These are phyloP conservation scores for Debaryomyces fabryi DNA, from an alignment of 1,139 yeast species.

Conservation along the genomic window DNA sequence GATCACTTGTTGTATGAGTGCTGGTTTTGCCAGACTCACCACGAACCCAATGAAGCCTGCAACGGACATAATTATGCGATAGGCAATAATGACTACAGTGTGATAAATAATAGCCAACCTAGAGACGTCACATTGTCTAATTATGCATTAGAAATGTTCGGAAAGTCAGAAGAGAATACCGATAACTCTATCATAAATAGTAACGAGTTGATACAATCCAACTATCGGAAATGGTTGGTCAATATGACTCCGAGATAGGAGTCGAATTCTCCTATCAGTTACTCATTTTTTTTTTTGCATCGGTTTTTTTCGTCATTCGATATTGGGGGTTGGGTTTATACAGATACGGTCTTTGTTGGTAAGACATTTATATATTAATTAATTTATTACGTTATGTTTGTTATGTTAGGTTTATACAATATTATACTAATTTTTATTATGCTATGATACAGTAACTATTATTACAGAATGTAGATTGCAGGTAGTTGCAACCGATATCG, in stretches of 20 bases:
- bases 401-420: not conserved
- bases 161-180: not conserved
- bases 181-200: slow-evolving; percentile 13
- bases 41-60: slow-evolving; percentile 13
- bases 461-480: slow-evolving; percentile 3
- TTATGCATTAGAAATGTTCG: not conserved
- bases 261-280: not conserved
- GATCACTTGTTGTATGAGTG: slow-evolving; percentile 16
- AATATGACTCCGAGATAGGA: slow-evolving; percentile 18
- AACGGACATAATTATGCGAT: slow-evolving; percentile 7
- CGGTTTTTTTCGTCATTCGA: slow-evolving; percentile 5
- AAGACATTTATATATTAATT: slow-evolving; percentile 1
- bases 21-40: slow-evolving; percentile 14
- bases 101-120: not conserved
- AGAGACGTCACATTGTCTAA: not conserved
- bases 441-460: slow-evolving; percentile 5
- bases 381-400: slow-evolving; percentile 1
- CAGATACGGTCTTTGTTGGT: slow-evolving; percentile 2
- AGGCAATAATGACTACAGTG: not conserved
- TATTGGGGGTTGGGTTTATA: slow-evolving; percentile 1
- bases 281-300: not conserved
- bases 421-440: slow-evolving; percentile 3
- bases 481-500: not conserved
- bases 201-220: slow-evolving; percentile 25
- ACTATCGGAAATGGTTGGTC: slow-evolving; percentile 33